Evolutionary conservation across 176 grass and related monocot genomes (phyloP), one percentile per base, ranked within the genome.

Genomic region (Pontederia crassipes): DNA sequence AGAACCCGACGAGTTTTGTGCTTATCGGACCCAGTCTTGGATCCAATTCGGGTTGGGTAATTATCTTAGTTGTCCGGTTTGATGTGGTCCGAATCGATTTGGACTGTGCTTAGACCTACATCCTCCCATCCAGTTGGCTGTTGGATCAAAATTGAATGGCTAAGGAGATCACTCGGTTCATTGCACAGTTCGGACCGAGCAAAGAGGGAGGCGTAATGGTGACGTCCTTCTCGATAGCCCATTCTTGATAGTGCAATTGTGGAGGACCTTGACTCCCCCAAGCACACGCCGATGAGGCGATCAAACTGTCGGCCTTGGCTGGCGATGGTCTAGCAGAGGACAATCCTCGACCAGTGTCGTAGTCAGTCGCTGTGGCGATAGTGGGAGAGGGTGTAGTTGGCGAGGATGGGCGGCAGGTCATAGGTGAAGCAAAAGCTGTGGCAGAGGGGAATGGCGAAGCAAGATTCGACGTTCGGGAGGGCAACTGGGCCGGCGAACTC

Each of bases 261-360:
- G 85, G 0, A 95, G 76, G 66, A 95, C 27, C 82, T 95, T 85
- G 8, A 72, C 85, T 4, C 89, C 89, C 58, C 51, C 76, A 11
- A 95, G 79, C 89, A 95, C 11, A 95, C 79, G 73, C 83, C 89
- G 55, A 84, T 79, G 63, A 85, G 82, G 56, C 89, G 79, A 61
- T 89, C 85, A 67, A 81, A 82, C 82, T 95, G 85, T 2, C 61
- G 69, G 7, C 89, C 89, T 28, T 48, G 63, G 63, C 77, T 81
- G 13, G 72, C 52, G 73, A 85, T 82, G 59, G 53, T 52, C 83
- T 78, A 89, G 72, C 83, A 73, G 45, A 95, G 85, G 45, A 95
- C 79, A 8, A 79, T 81, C 49, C 77, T 84, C 49, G 89, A 81
- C 10, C 78, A 60, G 11, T 35, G 52, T 9, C 16, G 48, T 10